A percentile compares a stretch with the other conserved stretches of the same genome.
Conservation (phyloP, 1,139 yeast species). For the Sugiyamaella paludigena region DNA sequence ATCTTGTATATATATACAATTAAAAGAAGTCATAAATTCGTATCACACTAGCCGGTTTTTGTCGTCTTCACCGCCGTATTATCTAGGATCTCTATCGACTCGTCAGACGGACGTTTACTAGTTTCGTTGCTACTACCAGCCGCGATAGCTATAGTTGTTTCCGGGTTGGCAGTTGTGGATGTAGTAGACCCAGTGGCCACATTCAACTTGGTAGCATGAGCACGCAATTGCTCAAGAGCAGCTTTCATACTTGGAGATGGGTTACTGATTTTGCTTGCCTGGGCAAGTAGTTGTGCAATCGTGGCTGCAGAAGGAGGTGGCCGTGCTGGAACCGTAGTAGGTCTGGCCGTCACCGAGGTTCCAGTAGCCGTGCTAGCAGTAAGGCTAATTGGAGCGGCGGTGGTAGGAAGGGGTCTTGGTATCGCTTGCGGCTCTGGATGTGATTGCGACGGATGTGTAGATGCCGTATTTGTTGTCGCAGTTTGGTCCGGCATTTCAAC, state of each 20-base stretch:
- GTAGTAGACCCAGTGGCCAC: conserved; percentile 14
- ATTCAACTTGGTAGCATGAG: conserved; percentile 34
- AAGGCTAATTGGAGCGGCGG: no score
- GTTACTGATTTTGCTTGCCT: conserved; percentile 39
- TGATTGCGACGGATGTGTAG: no score
- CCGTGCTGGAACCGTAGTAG: conserved; percentile 7
- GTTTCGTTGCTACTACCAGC: background rate
- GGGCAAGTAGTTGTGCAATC: conserved; percentile 37
- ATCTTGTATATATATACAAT: conserved; percentile 5
- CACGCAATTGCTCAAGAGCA: conserved; percentile 38
- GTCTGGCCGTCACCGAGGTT: conserved; percentile 13
- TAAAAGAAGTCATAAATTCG: conserved; percentile 15
- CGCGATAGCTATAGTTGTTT: no score
- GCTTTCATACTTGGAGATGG: conserved; percentile 38
- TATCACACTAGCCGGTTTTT: conserved; percentile 17
- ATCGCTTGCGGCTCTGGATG: background rate
- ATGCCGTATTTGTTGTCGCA: no score
- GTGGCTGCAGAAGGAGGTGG: conserved; percentile 26
- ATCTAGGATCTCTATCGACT: conserved; percentile 17
- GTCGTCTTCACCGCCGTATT: conserved; percentile 22
- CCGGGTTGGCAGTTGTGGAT: background rate
- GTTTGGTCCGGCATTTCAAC: no score
- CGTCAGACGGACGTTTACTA: conserved; percentile 22
- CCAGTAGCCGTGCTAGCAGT: conserved; percentile 6
- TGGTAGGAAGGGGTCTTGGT: background rate